A percentile compares a stretch with the other conserved stretches of the same genome.
Conservation (phyloP, 768 basidiomycete genomes). For the Leucogyrophana mollusca region DNA sequence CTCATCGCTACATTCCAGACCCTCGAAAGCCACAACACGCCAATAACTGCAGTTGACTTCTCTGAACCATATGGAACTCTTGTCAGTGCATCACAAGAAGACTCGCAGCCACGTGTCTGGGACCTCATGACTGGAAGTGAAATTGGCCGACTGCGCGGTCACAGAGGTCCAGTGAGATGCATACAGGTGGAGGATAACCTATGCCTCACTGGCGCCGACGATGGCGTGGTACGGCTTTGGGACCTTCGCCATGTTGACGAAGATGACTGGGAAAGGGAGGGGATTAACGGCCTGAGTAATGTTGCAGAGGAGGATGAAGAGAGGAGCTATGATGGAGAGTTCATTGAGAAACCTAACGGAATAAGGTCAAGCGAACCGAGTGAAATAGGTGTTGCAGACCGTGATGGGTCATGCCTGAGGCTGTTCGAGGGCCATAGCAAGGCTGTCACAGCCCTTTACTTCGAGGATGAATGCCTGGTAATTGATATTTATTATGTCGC, state of each 20-base stretch:
- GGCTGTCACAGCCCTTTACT: slow-evolving; percentile 90
- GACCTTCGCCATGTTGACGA: slow-evolving; percentile 84
- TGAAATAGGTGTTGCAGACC: slow-evolving; percentile 45
- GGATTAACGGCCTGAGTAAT: slow-evolving; percentile 58
- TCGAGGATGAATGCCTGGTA: slow-evolving; percentile 92
- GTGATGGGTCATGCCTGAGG: slow-evolving; percentile 55
- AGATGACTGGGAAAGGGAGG: slow-evolving; percentile 60
- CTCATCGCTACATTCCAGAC: slow-evolving; percentile 55
- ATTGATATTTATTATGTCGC: slow-evolving; percentile 21
- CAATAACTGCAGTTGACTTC: slow-evolving; percentile 89
- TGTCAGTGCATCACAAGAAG: slow-evolving; percentile 84
- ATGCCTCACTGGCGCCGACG: slow-evolving; percentile 88
- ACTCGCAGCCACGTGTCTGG: slow-evolving; percentile 89
- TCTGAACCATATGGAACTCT: slow-evolving; percentile 95
- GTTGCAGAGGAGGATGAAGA: slow-evolving; percentile 62
- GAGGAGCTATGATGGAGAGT: slow-evolving; percentile 30
- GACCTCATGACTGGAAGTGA: slow-evolving; percentile 89
- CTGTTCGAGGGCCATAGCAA: slow-evolving; percentile 90
- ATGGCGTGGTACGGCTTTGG: slow-evolving; percentile 86
- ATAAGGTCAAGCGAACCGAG: slow-evolving; percentile 38
- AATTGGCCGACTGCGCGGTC: slow-evolving; percentile 82
- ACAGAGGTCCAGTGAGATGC: slow-evolving; percentile 79
- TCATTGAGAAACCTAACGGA: slow-evolving; percentile 36
- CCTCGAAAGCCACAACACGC: slow-evolving; percentile 74
- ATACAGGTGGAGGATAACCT: slow-evolving; percentile 91